Percentiles rank a stretch among this genome's conserved stretches.
Evolutionary conservation across 305 asterid species (phyloP).

Genomic region (Solanum hybrid): DNA sequence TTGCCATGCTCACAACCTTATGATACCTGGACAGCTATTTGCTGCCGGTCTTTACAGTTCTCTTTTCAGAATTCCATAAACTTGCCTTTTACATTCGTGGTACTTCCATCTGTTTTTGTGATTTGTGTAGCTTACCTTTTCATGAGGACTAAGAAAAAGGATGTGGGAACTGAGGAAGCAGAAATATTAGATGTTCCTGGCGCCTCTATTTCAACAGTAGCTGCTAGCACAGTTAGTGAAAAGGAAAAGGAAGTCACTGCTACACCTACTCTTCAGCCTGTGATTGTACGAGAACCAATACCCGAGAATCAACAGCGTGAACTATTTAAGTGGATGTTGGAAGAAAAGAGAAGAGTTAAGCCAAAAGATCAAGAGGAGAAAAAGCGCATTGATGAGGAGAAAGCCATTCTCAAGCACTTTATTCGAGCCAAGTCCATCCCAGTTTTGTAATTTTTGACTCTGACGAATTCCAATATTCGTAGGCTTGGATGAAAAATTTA

Average conservation of each 20-base stretch:
- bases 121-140: constrained; percentile 50
- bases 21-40: background rate
- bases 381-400: constrained; percentile 74
- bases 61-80: background rate
- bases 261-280: constrained; percentile 22
- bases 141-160: constrained; percentile 44
- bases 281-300: constrained; percentile 43
- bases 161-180: constrained; percentile 24
- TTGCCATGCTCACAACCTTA: background rate
- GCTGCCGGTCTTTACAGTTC: background rate
- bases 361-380: constrained; percentile 66
- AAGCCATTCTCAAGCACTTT: constrained; percentile 73
- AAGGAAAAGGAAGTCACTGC: constrained; percentile 27
- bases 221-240: constrained; percentile 15
- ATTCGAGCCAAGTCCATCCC: constrained; percentile 60
- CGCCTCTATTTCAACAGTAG: constrained; percentile 27
- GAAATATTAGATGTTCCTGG: constrained; percentile 25
- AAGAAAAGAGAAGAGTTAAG: constrained; percentile 72
- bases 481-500: background rate
- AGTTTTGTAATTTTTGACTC: constrained; percentile 15
- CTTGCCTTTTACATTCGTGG: background rate
- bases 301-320: constrained; percentile 67
- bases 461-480: background rate
- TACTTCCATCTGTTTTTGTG: background rate
- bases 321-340: constrained; percentile 72